Evolutionary conservation across 176 grass and related monocot species (phyloP), one percentile per base, ranked within the genome.

Genomic region (Triticum timopheevii): DNA sequence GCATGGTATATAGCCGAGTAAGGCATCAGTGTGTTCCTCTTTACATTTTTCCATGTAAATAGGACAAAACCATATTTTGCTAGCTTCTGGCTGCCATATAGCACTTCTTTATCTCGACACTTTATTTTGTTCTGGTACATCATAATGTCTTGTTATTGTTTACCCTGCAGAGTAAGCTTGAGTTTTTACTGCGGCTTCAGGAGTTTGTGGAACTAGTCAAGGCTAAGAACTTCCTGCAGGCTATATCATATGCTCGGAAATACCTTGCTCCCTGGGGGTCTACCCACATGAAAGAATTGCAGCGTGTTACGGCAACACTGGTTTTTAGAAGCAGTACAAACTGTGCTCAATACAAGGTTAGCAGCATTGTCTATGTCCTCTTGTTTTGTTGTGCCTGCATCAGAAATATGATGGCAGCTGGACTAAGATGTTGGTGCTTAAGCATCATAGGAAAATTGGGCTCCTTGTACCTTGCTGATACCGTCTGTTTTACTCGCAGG

Each of bases 201-300:
- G 97, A 99, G 69, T 99, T 99, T 81, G 93, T 99, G 82, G 97
- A 99, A 72, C 90, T 99, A 56, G 88, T 94, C 69, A 94, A 91
- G 93, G 87, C 83, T 54, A 91, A 90, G 66, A 89, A 97, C 80
- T 91, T 65, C 63, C 86, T 94, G 71, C 87, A 84, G 72, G 97
- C 94, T 68, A 94, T 99, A 84, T 65, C 77, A 39, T 97, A 99
- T 91, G 97, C 94, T 70, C 90, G 90, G 65, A 99, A 94, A 85
- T 93, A 94, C 89, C 94, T 99, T 88, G 94, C 97, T 82, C 90
- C 97, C 25, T 99, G 94, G 94, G 97, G 90, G 42, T 31, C 83
- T 68, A 76, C 84, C 39, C 83, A 99, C 85, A 97, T 92, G 83
- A 93, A 94, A 90, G 97, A 99, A 91, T 76, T 99, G 77, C 97